Percentiles rank a stretch among this genome's conserved stretches.
These are phyloP conservation scores for Lentinula boryana DNA, from an alignment of 768 basidiomycete species.

Conservation along the genomic window DNA sequence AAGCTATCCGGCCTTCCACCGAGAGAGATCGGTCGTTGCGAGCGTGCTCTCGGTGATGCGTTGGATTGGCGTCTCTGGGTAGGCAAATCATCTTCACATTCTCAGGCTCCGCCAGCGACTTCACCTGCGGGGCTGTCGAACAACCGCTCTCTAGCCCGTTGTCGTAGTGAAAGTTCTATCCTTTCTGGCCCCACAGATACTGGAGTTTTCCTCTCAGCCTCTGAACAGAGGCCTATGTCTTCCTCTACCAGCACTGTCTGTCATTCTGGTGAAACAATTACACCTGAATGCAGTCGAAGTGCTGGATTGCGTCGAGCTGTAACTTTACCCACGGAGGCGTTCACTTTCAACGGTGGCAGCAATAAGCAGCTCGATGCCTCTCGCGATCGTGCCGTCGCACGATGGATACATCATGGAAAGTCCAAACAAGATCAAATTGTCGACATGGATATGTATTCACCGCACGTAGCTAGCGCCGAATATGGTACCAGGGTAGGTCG, in stretches of 20 bases:
- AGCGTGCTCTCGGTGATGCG: conserved; percentile 80
- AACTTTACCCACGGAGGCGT: conserved; percentile 34
- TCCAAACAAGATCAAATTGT: neutral
- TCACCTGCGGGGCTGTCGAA: conserved; percentile 14
- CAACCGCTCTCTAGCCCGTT: conserved; percentile 36
- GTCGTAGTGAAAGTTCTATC: conserved; percentile 44
- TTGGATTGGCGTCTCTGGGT: conserved; percentile 94
- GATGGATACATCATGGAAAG: neutral
- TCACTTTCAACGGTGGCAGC: conserved; percentile 8
- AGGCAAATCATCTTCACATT: conserved; percentile 49
- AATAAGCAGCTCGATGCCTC: conserved; percentile 1
- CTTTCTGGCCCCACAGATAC: conserved; percentile 11
- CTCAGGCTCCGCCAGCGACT: conserved; percentile 17
- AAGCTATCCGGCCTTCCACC: conserved; percentile 87
- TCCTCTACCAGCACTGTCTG: conserved; percentile 6
- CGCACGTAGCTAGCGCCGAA: neutral
- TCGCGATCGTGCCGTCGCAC: neutral
- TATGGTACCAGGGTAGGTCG: neutral
- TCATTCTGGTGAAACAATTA: neutral
- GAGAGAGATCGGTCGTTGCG: conserved; percentile 82
- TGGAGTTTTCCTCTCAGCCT: conserved; percentile 6
- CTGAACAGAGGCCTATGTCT: conserved; percentile 7
- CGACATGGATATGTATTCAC: neutral
- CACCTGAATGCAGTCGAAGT: conserved; percentile 8
- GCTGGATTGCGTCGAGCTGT: conserved; percentile 31